Base-by-base conservation (phyloP, 768 basidiomycete genomes). In the Panaeolus cyanescens region DNA sequence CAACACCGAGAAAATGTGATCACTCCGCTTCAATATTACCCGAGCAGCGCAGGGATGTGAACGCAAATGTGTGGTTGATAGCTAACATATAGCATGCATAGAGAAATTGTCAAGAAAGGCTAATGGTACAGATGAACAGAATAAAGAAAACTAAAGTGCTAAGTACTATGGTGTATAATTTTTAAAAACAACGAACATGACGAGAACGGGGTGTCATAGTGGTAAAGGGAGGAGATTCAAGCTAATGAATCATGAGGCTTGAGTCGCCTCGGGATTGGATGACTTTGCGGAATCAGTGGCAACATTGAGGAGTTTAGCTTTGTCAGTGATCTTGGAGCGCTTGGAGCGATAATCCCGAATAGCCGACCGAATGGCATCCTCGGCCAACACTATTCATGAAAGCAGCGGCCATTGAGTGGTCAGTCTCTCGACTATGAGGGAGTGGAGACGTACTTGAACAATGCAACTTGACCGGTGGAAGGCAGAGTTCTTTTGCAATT, bases 321-420 rank as follows among this genome's bases (percentile, higher is more conserved):
- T 79, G 81, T 64, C 62, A 74, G 65, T 62, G n/a, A 65, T 34
- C n/a, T 66, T 80, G 62, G 74, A 77, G 59, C 93, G 89, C 81
- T 99, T 99, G 62, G 86, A 85, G 70, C 88, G 86, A 79, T 99
- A 99, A 73, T 99, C 91, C 67, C 93, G 92, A 75, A 99, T 99
- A 40, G 97, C 97, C 10, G 96, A 96, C 57, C 92, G 93, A 75
- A 99, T 99, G 60, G 97, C 97, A 74, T 99, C 97, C 77, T 99
- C 97, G 13, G 97, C 96, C 66, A 98, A 78, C 91, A 98, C 92
- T 89, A 57, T 13, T 45, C 8, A 10, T 20, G 34, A 1, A 72
- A 30, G 32, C 17, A 30, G 60, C 50, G 30, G 56, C 59, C 32
- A 64, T 54, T 32, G 31, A 33, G 32, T 28, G 25, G 4, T 6